Conservation (phyloP, 2,329 filamentous ascomycete species). For the Cadophora luteo-olivacea region DNA sequence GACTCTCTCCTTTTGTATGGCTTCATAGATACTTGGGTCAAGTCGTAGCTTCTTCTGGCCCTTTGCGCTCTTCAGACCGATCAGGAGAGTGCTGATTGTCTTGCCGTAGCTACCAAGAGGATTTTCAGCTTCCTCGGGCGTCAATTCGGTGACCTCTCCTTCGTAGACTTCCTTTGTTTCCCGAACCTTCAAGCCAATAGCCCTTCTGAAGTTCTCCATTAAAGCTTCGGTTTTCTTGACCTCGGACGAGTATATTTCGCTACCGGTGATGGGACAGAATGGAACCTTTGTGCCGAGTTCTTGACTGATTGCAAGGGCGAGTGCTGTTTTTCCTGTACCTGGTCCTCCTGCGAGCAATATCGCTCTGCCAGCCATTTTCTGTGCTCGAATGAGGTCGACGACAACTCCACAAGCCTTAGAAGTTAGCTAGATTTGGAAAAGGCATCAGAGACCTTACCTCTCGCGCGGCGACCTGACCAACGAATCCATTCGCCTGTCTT, state of each 20-base stretch:
- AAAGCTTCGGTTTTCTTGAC: conserved; percentile 99
- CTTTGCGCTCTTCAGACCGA: conserved; percentile 92
- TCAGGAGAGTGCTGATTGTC: conserved; percentile 94
- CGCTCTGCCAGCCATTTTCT: conserved; percentile 97
- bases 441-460: conserved; percentile 65
- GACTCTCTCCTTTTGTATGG: conserved; percentile 97
- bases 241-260: conserved; percentile 96
- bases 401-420: conserved; percentile 88
- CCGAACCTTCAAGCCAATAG: conserved; percentile 94
- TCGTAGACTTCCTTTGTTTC: conserved; percentile 99
- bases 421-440: conserved; percentile 69
- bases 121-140: conserved; percentile 97
- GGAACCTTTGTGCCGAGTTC: conserved; percentile 98
- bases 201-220: conserved; percentile 98
- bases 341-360: conserved; percentile 93
- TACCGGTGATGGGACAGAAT: conserved; percentile 97
- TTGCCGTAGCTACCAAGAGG: conserved; percentile 95
- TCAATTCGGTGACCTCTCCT: conserved; percentile 96
- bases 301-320: conserved; percentile 94
- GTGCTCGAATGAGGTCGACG: conserved; percentile 92
- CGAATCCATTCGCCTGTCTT: conserved; percentile 79
- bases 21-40: conserved; percentile 98
- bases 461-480: conserved; percentile 85
- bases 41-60: conserved; percentile 97
- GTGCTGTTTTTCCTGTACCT: conserved; percentile 95